Percentiles rank a stretch among this genome's conserved stretches.
Conservation (phyloP, 805 yeast species). For the Jamesozyma hellenica region DNA sequence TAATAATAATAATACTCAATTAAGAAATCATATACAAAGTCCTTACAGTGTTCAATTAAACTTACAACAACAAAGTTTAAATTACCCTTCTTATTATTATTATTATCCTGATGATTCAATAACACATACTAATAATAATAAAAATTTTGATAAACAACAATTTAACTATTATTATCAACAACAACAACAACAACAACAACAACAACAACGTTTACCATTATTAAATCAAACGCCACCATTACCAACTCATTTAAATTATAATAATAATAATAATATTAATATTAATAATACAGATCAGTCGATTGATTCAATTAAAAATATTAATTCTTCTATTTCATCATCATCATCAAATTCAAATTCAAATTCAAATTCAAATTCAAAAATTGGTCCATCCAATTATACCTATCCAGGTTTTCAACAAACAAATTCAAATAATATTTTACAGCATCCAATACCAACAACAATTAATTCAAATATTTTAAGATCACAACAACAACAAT, state of each 20-base stretch:
- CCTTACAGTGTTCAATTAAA: background rate
- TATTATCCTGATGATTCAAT: slow-evolving; percentile 1
- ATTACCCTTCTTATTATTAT: slow-evolving; percentile 1
- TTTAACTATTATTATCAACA: background rate
- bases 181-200: background rate
- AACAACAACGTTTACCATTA: background rate
- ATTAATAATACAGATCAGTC: background rate
- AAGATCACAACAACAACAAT: too few relatives aligned
- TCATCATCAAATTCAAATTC: background rate
- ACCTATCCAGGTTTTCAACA: slow-evolving; percentile 16
- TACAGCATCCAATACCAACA: slow-evolving; percentile 1
- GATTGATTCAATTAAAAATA: background rate
- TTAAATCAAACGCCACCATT: slow-evolving; percentile 1
- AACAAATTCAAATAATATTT: background rate
- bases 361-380: background rate
- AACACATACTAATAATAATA: background rate
- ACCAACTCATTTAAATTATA: background rate
- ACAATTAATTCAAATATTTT: background rate
- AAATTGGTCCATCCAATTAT: slow-evolving; percentile 7
- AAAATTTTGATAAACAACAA: background rate
- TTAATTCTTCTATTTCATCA: background rate
- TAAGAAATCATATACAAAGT: too few relatives aligned
- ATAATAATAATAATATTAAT: background rate
- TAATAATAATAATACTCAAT: too few relatives aligned
- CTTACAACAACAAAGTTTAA: background rate